Conservation (phyloP, 805 yeast genomes). For the Ogataea allantospora region DNA sequence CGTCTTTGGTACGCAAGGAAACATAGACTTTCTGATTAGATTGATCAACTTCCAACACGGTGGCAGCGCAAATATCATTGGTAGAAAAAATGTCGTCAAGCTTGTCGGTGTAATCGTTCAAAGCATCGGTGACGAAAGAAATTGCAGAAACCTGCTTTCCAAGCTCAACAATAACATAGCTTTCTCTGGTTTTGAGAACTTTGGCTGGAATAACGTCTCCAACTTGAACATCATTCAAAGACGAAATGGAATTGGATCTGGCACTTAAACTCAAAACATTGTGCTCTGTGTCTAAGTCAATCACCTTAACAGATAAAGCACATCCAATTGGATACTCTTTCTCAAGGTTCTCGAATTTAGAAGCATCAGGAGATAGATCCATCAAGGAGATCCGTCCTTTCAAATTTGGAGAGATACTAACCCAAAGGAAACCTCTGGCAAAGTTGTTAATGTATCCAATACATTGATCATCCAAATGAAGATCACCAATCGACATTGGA, state of each 20-base stretch:
- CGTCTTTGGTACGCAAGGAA: conserved; percentile 55
- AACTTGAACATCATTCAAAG: conserved; percentile 49
- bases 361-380: conserved; percentile 58
- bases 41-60: conserved; percentile 46
- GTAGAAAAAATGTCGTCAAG: conserved; percentile 47
- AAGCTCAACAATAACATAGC: conserved; percentile 64
- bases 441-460: conserved; percentile 66
- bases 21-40: conserved; percentile 56
- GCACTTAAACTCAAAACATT: conserved; percentile 50
- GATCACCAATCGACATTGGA: conserved; percentile 39
- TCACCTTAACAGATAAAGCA: conserved; percentile 59
- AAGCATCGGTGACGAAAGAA: conserved; percentile 73
- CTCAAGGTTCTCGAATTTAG: conserved; percentile 47
- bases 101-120: conserved; percentile 59
- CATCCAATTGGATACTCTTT: conserved; percentile 69
- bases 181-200: conserved; percentile 55
- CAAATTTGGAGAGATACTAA: conserved; percentile 63
- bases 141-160: conserved; percentile 63
- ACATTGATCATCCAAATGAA: conserved; percentile 49
- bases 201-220: conserved; percentile 62
- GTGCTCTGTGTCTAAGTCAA: conserved; percentile 51
- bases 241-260: conserved; percentile 40
- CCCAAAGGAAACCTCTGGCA: conserved; percentile 61
- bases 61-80: conserved; percentile 58
- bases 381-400: conserved; percentile 65